These are phyloP conservation scores for Candida gigantensis DNA, from an alignment of 1,139 yeast species.

Conservation along the genomic window DNA sequence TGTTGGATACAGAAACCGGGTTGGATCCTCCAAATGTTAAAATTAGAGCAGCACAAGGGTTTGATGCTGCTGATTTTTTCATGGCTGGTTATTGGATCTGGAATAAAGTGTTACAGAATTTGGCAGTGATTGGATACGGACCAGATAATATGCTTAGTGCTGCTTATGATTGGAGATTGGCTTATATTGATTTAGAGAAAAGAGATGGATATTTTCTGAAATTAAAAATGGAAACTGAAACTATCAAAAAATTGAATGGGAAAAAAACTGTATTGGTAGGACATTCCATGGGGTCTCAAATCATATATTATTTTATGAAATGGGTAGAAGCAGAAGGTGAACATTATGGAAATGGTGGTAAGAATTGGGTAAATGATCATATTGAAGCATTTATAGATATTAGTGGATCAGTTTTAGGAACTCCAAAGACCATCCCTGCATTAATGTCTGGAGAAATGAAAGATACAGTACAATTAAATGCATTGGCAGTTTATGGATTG, in stretches of 20 bases:
- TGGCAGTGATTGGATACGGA: slow-evolving; percentile 92
- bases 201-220: slow-evolving; percentile 84
- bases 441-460: slow-evolving; percentile 95
- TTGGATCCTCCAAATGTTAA: slow-evolving; percentile 83
- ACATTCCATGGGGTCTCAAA: slow-evolving; percentile 96
- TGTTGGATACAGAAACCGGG: slow-evolving; percentile 89
- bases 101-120: slow-evolving; percentile 89
- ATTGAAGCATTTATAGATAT: slow-evolving; percentile 81
- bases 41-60: slow-evolving; percentile 90
- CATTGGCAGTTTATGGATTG: slow-evolving; percentile 89
- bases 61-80: slow-evolving; percentile 95
- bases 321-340: slow-evolving; percentile 93
- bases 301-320: slow-evolving; percentile 81
- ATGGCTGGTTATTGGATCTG: slow-evolving; percentile 99
- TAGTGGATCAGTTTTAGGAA: slow-evolving; percentile 85
- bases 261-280: slow-evolving; percentile 80
- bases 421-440: slow-evolving; percentile 93
- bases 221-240: slow-evolving; percentile 71
- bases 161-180: slow-evolving; percentile 93
- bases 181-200: slow-evolving; percentile 82
- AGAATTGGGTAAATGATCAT: slow-evolving; percentile 80
- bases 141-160: slow-evolving; percentile 90
- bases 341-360: slow-evolving; percentile 84
- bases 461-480: slow-evolving; percentile 92
- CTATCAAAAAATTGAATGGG: slow-evolving; percentile 49